Evolutionary conservation across 352 stramenopile genomes (phyloP).

Genomic region (Phytophthora hibernalis): DNA sequence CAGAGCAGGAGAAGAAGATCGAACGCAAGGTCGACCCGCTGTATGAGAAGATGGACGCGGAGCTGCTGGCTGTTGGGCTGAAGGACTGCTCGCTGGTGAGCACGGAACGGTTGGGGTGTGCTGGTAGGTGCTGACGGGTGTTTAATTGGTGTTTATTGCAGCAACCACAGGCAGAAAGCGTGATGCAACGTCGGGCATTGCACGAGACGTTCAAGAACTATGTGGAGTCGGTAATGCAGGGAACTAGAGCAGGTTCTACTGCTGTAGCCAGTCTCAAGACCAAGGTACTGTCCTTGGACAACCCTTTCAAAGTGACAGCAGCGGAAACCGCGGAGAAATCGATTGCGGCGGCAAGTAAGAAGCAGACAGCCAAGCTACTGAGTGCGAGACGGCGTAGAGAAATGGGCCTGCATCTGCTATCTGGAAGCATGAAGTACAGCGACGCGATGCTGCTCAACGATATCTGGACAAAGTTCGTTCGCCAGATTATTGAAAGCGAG

Average conservation of each 20-base stretch:
- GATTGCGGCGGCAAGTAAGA: constrained; percentile 35
- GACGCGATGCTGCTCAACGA: constrained; percentile 68
- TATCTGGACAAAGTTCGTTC: constrained; percentile 72
- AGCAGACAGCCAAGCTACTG: constrained; percentile 64
- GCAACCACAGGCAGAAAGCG: constrained; percentile 33
- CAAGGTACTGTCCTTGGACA: constrained; percentile 84
- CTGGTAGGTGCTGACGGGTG: constrained; percentile 7
- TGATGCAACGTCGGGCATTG: constrained; percentile 36
- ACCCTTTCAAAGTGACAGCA: constrained; percentile 61
- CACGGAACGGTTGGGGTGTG: neutral
- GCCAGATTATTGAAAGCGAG: constrained; percentile 58
- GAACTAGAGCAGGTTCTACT: constrained; percentile 17
- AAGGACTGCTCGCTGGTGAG: constrained; percentile 77
- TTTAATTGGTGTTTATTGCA: constrained; percentile 14
- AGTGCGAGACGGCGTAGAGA: constrained; percentile 67
- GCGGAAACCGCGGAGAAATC: constrained; percentile 37
- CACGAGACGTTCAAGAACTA: constrained; percentile 56
- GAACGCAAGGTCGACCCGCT: constrained; percentile 44
- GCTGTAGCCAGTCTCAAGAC: constrained; percentile 72
- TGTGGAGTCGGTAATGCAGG: constrained; percentile 38
- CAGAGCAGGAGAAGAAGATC: constrained; percentile 17
- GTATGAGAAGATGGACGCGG: constrained; percentile 61
- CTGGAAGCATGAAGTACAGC: constrained; percentile 56
- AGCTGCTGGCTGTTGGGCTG: constrained; percentile 62
- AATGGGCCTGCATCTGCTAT: constrained; percentile 62